Evolutionary conservation across 2,329 filamentous ascomycete species (phyloP), one percentile per base, ranked within the genome.

Genomic region (Colletotrichum zoysiae): DNA sequence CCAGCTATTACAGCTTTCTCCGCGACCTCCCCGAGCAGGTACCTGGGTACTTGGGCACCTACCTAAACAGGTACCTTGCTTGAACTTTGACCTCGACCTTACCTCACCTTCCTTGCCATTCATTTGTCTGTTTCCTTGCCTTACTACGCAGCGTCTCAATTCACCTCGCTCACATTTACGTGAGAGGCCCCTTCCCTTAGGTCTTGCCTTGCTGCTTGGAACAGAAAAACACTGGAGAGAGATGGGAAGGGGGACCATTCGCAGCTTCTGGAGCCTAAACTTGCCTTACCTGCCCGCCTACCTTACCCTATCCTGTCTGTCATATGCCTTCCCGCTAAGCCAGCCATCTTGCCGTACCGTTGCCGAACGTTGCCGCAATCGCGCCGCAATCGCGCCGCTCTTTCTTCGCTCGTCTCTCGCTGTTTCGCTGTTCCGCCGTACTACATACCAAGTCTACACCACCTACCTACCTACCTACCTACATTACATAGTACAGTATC

Each of bases 1-100:
- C 65, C 70, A 70, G 66, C 70, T 72, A 65, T 60, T 70, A 51
- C 60, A 70, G 70, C 70, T 48, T 72, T 70, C 70, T 72, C 66
- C 70, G 70, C 65, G 65, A 72, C 70, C 65, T 70, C 18, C 48
- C 70, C 66, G 69, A 70, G 57, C 23, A 65, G 35, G 70, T 72
- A 59, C 69, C 65, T 65, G 33, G 46, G 40, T 59, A 70, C 60
- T 46, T 60, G 8, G 35, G 35, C 11, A 40, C 12, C 38, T 38
- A 9, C 35, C 35, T 38, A 38, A 9, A 30, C 3, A 30, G 30
- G 30, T 30, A 30, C 30, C 30, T 30, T 42, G 40, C 40, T 42
- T 42, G 40, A 16, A 42, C 40, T 42, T 18, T 40, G 14, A 44
- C 53, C 33, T 40, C 18, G 63, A 66, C 70, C 59, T 70, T 64